These are phyloP conservation scores for Arthrocladium fulminans DNA, from an alignment of 2,329 filamentous ascomycete genomes.

Conservation along the genomic window DNA sequence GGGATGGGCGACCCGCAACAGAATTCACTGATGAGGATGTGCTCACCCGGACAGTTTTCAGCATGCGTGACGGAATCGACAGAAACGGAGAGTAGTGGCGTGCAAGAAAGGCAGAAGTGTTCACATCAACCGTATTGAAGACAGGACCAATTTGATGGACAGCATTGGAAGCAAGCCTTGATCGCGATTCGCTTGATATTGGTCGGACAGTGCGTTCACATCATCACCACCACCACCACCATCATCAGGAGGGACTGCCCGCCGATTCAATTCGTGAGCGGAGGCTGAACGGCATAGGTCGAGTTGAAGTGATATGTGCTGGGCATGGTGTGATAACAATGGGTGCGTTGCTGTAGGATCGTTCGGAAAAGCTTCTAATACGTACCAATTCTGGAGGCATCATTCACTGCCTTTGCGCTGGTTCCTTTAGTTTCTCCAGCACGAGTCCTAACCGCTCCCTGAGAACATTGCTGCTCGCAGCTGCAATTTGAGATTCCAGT, in stretches of 20 bases:
- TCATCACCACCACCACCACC: too few species aligned
- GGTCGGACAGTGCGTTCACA: too few species aligned
- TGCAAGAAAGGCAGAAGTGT: slow-evolving; percentile 38
- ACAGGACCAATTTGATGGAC: slow-evolving; percentile 22
- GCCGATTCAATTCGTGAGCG: too few species aligned
- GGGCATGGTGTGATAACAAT: too few species aligned
- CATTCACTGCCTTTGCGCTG: not conserved
- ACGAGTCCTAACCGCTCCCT: not conserved
- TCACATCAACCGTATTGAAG: slow-evolving; percentile 31
- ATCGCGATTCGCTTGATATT: too few species aligned
- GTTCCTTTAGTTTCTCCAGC: not conserved
- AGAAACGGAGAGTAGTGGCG: slow-evolving; percentile 33
- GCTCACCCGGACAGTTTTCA: slow-evolving; percentile 32
- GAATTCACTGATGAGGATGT: slow-evolving; percentile 45
- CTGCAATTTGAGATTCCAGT: slow-evolving; percentile 9
- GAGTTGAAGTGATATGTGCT: too few species aligned
- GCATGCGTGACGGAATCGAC: slow-evolving; percentile 38
- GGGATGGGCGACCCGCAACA: slow-evolving; percentile 43
- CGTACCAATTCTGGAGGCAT: slow-evolving; percentile 35
- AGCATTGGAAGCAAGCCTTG: too few species aligned
- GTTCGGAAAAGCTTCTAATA: slow-evolving; percentile 27
- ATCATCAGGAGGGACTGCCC: too few species aligned
- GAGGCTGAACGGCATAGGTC: too few species aligned
- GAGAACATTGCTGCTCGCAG: not conserved
- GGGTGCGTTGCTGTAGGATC: too few species aligned